Base-by-base conservation (phyloP, 352 stramenopile species). In the Phytophthora ohioensis region DNA sequence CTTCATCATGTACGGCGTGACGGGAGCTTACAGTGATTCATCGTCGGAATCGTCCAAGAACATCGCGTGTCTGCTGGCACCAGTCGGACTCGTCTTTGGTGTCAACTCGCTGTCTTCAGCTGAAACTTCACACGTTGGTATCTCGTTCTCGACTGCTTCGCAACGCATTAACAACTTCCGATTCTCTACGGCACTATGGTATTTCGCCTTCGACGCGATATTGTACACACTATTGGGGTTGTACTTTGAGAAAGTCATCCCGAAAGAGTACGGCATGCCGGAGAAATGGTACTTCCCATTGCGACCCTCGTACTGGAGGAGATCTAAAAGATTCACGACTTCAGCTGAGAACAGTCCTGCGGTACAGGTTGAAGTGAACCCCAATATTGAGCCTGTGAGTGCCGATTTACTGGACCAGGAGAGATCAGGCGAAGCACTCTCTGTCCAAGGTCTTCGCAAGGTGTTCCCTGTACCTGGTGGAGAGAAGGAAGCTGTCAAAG, bases 221-320 rank as follows among this genome's bases (percentile, higher is more conserved):
- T 21, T 97, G 30, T 98, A 97, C 75, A 88, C 79, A 35, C n/a
- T 96, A 5, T 59, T 98, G 0, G 93, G 80, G 2, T 74, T 85
- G 56, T 98, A 98, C 77, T 73, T 98, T 12, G 91, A 97, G 55
- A 80, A 91, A 45, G 87, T 97, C 2, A 67, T 98, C 4, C 88
- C 91, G 0, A 90, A 84, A 35, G 75, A 97, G 54, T 97, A 92
- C 86, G 56, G 61, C 13, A 64, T 47, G 36, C 4, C 67, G 64
- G 57, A 92, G 73, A 67, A 69, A 17, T 98, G 89, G 85, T 98
- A 97, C 64, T 98, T 98, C 70, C 82, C 87, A 0, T 45, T 96
- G 0, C 78, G 80, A 39, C 78, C 76, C 6, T 85, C 64, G 12
- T 98, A 92, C 74, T 98, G 92, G 93, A 66, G 27, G 27, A 73